Evolutionary conservation across 2,329 filamentous ascomycete species (phyloP), one percentile per base, ranked within the genome.

Genomic region (Pseudogymnoascus verrucosus): DNA sequence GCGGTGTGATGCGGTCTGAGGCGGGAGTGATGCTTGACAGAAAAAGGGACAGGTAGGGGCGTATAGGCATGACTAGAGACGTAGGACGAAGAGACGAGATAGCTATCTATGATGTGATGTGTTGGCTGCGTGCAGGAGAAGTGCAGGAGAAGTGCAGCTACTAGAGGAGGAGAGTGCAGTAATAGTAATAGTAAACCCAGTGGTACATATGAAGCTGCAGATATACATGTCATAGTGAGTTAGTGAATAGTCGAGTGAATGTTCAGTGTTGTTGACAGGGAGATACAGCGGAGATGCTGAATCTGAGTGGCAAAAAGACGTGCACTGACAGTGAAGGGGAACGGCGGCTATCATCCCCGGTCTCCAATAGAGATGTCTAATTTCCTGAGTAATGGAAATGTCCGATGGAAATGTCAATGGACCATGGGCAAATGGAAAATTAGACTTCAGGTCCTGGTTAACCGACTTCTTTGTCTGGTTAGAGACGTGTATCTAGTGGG

Each of bases 1-100:
- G 47, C 47, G 47, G 47, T 34, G 36, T n/a, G 47, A 54, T 16
- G 47, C 47, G 47, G 47, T 54, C n/a, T 31, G n/a, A 54, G 47
- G 47, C 47, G 47, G 47, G 26, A 54, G n/a, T 31, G 26, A 31
- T 31, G 47, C 47, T 54, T 54, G n/a, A 16, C 12, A 31, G 47
- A 31, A 4, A 54, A 5, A 4, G 16, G 21, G 36, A 42, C 3
- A 42, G 10, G 8, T 2, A 12, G 16, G 21, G 16, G 16, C 5
- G 40, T 23, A 5, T 37, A n/a, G 36, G n/a, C 14, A 39, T 3
- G 37, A 36, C 1, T 11, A 40, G 19, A 44, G 42, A 23, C 3
- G 6, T 5, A 23, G 39, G 12, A 12, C 12, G 14, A n/a, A 6
- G 37, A 14, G 11, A n/a, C 1, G 37, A 14, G 11, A 44, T 11